These are phyloP conservation scores for Sapria himalayana DNA, from an alignment of 345 rosid species.

Conservation along the genomic window DNA sequence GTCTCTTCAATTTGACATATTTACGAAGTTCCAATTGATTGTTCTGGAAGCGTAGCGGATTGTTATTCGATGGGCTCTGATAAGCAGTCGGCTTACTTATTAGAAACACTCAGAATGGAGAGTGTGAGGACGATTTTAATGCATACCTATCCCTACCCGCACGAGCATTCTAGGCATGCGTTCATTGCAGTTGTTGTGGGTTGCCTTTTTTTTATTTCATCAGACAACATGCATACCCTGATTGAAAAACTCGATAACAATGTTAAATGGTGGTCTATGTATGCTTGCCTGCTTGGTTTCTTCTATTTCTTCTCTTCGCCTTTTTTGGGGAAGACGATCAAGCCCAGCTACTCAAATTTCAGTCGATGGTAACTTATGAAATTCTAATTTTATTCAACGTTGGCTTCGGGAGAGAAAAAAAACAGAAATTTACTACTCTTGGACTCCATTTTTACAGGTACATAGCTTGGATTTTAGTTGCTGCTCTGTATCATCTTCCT, in stretches of 20 bases:
- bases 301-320: conserved; percentile 98
- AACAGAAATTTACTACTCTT: conserved; percentile 1
- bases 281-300: conserved; percentile 91
- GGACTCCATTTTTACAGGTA: conserved; percentile 36
- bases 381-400: conserved; percentile 3
- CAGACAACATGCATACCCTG: conserved; percentile 90
- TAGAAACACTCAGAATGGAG: conserved; percentile 57
- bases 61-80: conserved; percentile 29
- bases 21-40: background rate
- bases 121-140: conserved; percentile 75
- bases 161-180: conserved; percentile 96
- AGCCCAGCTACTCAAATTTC: conserved; percentile 89
- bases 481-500: conserved; percentile 95
- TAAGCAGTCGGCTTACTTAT: conserved; percentile 25
- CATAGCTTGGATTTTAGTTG: conserved; percentile 92
- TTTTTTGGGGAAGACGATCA: conserved; percentile 81
- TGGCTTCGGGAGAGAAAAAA: background rate
- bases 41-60: background rate
- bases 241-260: conserved; percentile 71
- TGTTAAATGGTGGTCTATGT: conserved; percentile 99
- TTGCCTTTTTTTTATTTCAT: conserved; percentile 87
- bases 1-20: no score
- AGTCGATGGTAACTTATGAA: conserved; percentile 92
- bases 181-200: conserved; percentile 81
- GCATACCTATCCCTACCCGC: conserved; percentile 82